Conservation (phyloP, 116 monocot genomes). For the Cymodocea nodosa region DNA sequence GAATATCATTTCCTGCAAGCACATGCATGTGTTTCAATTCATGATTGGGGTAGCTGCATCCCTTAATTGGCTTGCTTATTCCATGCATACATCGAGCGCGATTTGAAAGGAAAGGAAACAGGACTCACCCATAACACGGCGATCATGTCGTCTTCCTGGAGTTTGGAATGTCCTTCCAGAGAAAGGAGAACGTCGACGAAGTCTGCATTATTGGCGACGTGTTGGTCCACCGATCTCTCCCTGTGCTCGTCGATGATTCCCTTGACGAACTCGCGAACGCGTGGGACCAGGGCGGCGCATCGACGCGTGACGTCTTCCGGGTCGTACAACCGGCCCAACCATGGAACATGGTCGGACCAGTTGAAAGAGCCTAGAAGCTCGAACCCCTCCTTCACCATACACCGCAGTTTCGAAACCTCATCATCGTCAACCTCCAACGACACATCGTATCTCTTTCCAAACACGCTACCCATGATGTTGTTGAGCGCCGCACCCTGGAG, state of each 20-base stretch:
- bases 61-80: too few relatives aligned
- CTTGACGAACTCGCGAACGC: constrained; percentile 28
- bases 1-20: constrained; percentile 54
- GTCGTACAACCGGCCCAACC: constrained; percentile 15
- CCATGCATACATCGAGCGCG: too few relatives aligned
- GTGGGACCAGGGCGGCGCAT: constrained; percentile 13
- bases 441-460: constrained; percentile 48
- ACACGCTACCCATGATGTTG: constrained; percentile 15
- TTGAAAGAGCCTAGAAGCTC: constrained; percentile 49
- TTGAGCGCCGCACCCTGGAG: constrained; percentile 30
- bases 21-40: too few relatives aligned
- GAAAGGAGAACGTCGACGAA: constrained; percentile 56
- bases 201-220: constrained; percentile 2
- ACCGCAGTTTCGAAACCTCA: constrained; percentile 21
- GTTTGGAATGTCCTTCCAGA: constrained; percentile 25
- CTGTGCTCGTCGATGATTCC: constrained; percentile 37
- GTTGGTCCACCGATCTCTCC: background rate
- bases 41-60: too few relatives aligned
- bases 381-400: constrained; percentile 53
- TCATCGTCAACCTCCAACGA: background rate
- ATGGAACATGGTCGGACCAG: constrained; percentile 42
- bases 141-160: constrained; percentile 48
- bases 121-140: constrained; percentile 54
- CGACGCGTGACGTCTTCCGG: constrained; percentile 25
- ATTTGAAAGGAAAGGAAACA: too few relatives aligned